Conservation (phyloP, 495 filamentous ascomycete genomes). For the Trichocladium uniseriatum region DNA sequence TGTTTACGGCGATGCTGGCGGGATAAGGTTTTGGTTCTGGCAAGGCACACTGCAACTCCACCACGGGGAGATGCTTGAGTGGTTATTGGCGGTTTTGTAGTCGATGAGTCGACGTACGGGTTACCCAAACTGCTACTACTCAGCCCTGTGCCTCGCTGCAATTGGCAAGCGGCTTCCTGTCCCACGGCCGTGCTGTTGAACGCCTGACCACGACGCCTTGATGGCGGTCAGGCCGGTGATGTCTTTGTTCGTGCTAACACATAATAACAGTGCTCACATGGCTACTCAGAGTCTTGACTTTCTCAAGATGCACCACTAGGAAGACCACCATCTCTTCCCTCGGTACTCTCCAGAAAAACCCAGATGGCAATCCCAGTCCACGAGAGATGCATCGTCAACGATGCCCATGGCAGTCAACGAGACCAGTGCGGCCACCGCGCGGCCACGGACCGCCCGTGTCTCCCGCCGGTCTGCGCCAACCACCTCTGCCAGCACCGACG, state of each 20-base stretch:
- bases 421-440: constrained; percentile 4
- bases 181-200: neutral
- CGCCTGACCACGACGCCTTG: neutral
- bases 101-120: neutral
- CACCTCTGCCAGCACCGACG: constrained; percentile 12
- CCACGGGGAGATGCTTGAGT: too few relatives aligned
- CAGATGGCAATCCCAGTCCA: neutral
- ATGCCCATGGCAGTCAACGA: neutral
- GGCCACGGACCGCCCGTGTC: neutral
- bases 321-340: too few relatives aligned
- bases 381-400: constrained; percentile 10
- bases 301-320: neutral
- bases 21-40: too few relatives aligned
- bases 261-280: neutral
- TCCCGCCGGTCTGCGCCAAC: constrained; percentile 3
- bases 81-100: neutral
- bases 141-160: neutral
- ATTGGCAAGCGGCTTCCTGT: neutral
- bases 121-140: neutral
- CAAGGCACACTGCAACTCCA: too few relatives aligned
- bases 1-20: too few relatives aligned
- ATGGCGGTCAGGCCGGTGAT: neutral
- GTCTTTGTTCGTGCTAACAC: neutral
- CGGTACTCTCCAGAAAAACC: too few relatives aligned
- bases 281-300: neutral